Evolutionary conservation across 78 protist species (phyloP).

Genomic region (Dictyostelium purpureum): DNA sequence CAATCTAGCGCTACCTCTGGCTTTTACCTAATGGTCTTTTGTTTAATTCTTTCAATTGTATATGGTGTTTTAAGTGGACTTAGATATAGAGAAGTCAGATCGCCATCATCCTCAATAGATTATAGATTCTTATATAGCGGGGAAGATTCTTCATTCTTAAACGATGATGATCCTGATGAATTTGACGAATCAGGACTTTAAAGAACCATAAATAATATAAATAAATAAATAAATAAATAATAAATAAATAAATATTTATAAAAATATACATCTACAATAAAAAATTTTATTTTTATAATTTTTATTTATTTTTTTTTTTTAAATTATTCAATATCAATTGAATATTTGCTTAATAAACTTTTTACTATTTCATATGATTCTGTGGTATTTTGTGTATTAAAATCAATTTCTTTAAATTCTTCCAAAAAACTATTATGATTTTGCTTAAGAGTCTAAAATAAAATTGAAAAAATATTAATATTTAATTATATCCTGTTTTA

Average conservation of each 20-base stretch:
- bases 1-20: background rate
- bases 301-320: background rate
- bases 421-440: constrained; percentile 45
- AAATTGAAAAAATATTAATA: background rate
- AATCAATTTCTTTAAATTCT: constrained; percentile 47
- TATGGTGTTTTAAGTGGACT: background rate
- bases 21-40: background rate
- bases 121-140: constrained; percentile 19
- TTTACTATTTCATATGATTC: constrained; percentile 14
- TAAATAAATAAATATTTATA: background rate
- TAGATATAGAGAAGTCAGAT: constrained; percentile 1
- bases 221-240: background rate
- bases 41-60: background rate
- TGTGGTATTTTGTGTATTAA: background rate
- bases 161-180: background rate
- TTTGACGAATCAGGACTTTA: background rate
- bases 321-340: background rate
- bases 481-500: background rate
- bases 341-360: constrained; percentile 35
- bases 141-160: constrained; percentile 7
- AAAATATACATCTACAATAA: background rate
- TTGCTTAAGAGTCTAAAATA: constrained; percentile 23
- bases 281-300: background rate
- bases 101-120: constrained; percentile 1
- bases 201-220: background rate